Conservation (phyloP, 495 filamentous ascomycete genomes). For the Tetracladium marchalianum region DNA sequence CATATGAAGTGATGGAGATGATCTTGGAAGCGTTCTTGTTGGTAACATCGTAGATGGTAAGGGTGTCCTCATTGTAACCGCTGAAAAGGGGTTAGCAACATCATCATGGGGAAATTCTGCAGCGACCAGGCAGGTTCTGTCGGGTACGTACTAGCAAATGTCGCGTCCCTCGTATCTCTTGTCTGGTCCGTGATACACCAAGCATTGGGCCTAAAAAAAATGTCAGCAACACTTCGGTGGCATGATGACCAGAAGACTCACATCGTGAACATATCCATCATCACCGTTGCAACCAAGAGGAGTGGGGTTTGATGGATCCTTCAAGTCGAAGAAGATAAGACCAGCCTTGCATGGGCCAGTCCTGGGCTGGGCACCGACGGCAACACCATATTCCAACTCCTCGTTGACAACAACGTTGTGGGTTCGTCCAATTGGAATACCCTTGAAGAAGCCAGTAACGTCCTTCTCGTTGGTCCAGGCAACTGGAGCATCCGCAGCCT, state of each 20-base stretch:
- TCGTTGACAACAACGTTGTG: constrained; percentile 46
- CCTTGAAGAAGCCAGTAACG: constrained; percentile 28
- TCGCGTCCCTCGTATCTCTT: constrained; percentile 39
- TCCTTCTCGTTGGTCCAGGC: constrained; percentile 14
- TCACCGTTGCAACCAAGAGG: constrained; percentile 40
- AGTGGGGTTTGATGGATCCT: constrained; percentile 37
- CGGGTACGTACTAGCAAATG: constrained; percentile 36
- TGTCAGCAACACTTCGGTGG: not conserved
- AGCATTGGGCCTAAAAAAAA: constrained; percentile 32
- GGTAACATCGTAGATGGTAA: constrained; percentile 47
- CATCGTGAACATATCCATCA: constrained; percentile 53
- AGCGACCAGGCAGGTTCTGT: too few relatives aligned
- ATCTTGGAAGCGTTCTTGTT: constrained; percentile 36
- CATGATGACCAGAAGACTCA: not conserved
- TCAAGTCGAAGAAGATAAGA: constrained; percentile 46
- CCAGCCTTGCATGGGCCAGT: constrained; percentile 35
- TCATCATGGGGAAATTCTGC: too few relatives aligned
- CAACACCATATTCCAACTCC: constrained; percentile 39
- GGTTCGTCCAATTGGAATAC: constrained; percentile 34
- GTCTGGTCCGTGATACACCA: constrained; percentile 48
- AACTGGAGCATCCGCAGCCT: not conserved
- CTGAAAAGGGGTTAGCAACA: too few relatives aligned
- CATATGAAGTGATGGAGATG: constrained; percentile 46
- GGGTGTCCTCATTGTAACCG: constrained; percentile 43
- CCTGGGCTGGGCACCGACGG: constrained; percentile 38